phyloP scores from a whole-genome alignment of 2,329 filamentous ascomycete species.

The Triangularia verruculosa region DNA sequence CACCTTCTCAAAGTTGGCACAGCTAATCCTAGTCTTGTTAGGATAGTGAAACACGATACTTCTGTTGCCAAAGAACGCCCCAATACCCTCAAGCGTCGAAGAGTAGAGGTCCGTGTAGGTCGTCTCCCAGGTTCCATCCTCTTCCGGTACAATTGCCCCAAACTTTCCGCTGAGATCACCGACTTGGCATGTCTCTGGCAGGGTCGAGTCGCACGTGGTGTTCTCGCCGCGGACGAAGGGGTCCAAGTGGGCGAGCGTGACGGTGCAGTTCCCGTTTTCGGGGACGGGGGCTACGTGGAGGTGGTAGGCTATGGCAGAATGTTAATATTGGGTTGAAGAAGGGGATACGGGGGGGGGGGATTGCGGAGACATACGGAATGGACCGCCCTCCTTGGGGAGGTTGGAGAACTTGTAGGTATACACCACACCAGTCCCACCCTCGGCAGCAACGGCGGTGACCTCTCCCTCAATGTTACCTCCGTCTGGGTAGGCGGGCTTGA shows the following conservation, averaged over 20 bases:
- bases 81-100: constrained; percentile 49
- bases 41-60: constrained; percentile 62
- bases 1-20: constrained; percentile 56
- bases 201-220: constrained; percentile 54
- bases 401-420: constrained; percentile 34
- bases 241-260: constrained; percentile 66
- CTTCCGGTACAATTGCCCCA: constrained; percentile 50
- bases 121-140: constrained; percentile 44
- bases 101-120: constrained; percentile 56
- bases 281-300: constrained; percentile 66
- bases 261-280: constrained; percentile 66
- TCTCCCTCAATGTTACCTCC: constrained; percentile 50
- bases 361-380: constrained; percentile 38
- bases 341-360: constrained; percentile 31
- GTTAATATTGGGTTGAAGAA: constrained; percentile 25
- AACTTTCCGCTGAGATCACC: constrained; percentile 76
- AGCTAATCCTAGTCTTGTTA: constrained; percentile 63
- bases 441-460: constrained; percentile 30
- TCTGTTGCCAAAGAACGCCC: constrained; percentile 62
- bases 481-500: constrained; percentile 43
- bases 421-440: constrained; percentile 32
- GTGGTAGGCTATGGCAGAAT: constrained; percentile 59
- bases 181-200: constrained; percentile 66
- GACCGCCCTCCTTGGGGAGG: constrained; percentile 33
- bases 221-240: constrained; percentile 64